Conservation (phyloP, 768 basidiomycete genomes). For the Rhizopogon vinicolor region DNA sequence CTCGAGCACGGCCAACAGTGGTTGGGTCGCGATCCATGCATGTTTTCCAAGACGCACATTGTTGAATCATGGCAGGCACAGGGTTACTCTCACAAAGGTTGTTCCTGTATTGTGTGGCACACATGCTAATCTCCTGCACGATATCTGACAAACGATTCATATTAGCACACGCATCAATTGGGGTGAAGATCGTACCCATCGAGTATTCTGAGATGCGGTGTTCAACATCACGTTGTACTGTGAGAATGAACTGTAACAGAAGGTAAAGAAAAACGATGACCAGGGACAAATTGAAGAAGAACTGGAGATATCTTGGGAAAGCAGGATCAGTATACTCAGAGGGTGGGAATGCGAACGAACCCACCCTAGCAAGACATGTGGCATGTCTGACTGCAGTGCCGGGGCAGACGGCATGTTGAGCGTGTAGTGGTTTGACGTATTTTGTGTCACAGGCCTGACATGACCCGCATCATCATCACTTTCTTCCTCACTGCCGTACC, state of each 20-base stretch:
- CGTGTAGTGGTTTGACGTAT: conserved; percentile 77
- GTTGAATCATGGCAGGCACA: conserved; percentile 83
- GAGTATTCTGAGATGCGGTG: conserved; percentile 85
- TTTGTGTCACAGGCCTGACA: conserved; percentile 39
- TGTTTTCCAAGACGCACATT: conserved; percentile 86
- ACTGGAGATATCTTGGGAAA: conserved; percentile 76
- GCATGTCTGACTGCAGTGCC: conserved; percentile 55
- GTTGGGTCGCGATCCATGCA: conserved; percentile 96
- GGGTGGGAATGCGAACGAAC: conserved; percentile 20
- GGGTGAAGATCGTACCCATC: conserved; percentile 54
- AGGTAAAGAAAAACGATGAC: conserved; percentile 83
- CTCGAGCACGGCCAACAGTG: conserved; percentile 80
- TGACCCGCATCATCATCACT: conserved; percentile 45
- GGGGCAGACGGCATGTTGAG: conserved; percentile 70
- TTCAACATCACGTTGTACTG: conserved; percentile 86
- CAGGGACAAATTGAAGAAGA: conserved; percentile 88
- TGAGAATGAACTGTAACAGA: conserved; percentile 79
- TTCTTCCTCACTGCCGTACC: conserved; percentile 37
- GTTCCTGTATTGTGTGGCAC: conserved; percentile 72
- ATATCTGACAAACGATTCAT: conserved; percentile 51
- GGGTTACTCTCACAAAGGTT: conserved; percentile 76
- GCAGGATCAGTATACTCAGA: conserved; percentile 7
- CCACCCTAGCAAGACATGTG: conserved; percentile 85
- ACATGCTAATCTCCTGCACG: conserved; percentile 88
- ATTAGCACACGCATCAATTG: conserved; percentile 15